phyloP scores from a whole-genome alignment of 768 basidiomycete genomes.

The Arthromyces matolae region DNA sequence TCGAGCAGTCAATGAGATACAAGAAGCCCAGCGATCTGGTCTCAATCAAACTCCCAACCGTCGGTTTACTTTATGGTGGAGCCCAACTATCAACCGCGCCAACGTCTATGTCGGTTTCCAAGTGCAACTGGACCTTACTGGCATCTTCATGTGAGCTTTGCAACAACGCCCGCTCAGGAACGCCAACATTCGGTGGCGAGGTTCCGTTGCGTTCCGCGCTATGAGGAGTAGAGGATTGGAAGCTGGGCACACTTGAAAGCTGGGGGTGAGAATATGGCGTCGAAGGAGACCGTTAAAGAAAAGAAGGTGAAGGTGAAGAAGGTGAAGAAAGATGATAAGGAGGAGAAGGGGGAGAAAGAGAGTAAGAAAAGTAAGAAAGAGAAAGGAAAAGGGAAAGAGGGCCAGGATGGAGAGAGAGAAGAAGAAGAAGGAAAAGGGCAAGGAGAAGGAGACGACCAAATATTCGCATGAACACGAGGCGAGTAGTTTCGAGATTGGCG shows the following conservation, averaged over 20 bases:
- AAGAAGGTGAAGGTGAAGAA: slow-evolving; percentile 28
- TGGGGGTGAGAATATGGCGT: slow-evolving; percentile 27
- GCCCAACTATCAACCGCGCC: slow-evolving; percentile 97
- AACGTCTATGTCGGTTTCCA: slow-evolving; percentile 99
- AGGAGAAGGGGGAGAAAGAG: too few relatives aligned
- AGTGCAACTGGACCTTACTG: slow-evolving; percentile 96
- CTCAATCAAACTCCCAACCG: slow-evolving; percentile 97
- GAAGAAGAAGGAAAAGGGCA: too few relatives aligned
- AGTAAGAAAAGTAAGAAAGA: too few relatives aligned
- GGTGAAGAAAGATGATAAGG: too few relatives aligned
- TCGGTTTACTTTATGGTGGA: slow-evolving; percentile 99
- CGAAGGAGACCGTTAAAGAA: slow-evolving; percentile 34
- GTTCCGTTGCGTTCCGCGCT: slow-evolving; percentile 73
- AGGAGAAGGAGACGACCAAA: slow-evolving; percentile 28
- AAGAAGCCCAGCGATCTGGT: slow-evolving; percentile 97
- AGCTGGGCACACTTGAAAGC: slow-evolving; percentile 62
- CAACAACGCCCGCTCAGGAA: too few relatives aligned
- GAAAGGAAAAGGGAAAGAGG: slow-evolving; percentile 19
- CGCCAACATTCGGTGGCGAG: too few relatives aligned
- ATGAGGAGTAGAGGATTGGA: slow-evolving; percentile 71
- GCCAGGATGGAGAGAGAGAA: too few relatives aligned
- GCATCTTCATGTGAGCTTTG: slow-evolving; percentile 82
- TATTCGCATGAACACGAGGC: slow-evolving; percentile 37
- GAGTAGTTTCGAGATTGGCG: slow-evolving; percentile 69
- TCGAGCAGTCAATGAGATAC: slow-evolving; percentile 95